Conservation (phyloP, 2,329 filamentous ascomycete species). For the Trichophyton benhamiae region DNA sequence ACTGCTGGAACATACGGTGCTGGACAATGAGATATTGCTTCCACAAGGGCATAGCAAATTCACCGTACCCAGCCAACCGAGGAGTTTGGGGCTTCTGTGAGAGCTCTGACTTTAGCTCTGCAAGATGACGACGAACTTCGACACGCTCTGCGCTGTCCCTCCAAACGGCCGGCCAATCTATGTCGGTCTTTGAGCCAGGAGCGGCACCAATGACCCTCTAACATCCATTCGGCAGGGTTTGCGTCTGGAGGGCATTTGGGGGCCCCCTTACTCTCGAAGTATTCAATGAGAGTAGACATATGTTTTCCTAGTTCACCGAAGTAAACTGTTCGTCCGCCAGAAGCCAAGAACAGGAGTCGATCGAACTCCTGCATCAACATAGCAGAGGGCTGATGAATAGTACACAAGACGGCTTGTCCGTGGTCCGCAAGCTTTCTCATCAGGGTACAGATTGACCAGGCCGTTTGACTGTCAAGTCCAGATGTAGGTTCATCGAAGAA, state of each 20-base stretch:
- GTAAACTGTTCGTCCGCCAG: slow-evolving; percentile 55
- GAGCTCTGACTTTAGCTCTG: slow-evolving; percentile 40
- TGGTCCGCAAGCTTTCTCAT: slow-evolving; percentile 81
- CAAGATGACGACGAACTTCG: slow-evolving; percentile 33
- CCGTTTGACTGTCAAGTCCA: slow-evolving; percentile 83
- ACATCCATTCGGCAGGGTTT: slow-evolving; percentile 68
- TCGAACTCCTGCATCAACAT: slow-evolving; percentile 85
- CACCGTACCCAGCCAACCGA: slow-evolving; percentile 30
- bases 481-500: slow-evolving; percentile 95
- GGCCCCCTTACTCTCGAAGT: slow-evolving; percentile 56
- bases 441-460: slow-evolving; percentile 80
- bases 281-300: slow-evolving; percentile 45
- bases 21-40: slow-evolving; percentile 56
- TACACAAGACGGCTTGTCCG: slow-evolving; percentile 85
- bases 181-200: slow-evolving; percentile 43
- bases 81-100: slow-evolving; percentile 17
- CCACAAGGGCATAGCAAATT: slow-evolving; percentile 67
- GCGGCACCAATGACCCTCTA: slow-evolving; percentile 48
- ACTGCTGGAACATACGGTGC: slow-evolving; percentile 72
- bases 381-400: slow-evolving; percentile 92
- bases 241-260: slow-evolving; percentile 50
- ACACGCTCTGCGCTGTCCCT: slow-evolving; percentile 44
- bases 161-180: slow-evolving; percentile 44
- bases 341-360: slow-evolving; percentile 50
- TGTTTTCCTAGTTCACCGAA: slow-evolving; percentile 55